Base-by-base conservation (phyloP, 106 monocot genomes). In the Apostasia ramifera region DNA sequence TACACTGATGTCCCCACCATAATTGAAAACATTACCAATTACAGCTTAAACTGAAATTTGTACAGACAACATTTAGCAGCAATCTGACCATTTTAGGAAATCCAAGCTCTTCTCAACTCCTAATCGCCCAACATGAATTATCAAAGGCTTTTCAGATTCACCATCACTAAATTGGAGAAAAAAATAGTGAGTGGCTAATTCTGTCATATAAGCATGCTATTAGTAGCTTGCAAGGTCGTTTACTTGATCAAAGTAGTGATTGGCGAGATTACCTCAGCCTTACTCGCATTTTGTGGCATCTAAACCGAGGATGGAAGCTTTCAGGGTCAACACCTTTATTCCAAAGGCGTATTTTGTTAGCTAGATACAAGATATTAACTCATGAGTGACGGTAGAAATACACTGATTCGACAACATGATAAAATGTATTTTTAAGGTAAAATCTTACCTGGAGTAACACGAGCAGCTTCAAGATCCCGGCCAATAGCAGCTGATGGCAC, bases 61-160 rank as follows among this genome's bases (percentile, higher is more conserved):
- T 46, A 13, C 2, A 3, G 43, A 8, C 10, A 1, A 56, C 13
- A 9, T 1, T 26, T 26, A 26, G 26, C 47, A 9, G 48, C 47
- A 43, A 83, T 51, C 63, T 76, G 7, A 87, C 94, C 62, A 77
- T 75, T 90, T 92, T 14, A 98, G 93, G 58, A 98, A 98, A 83
- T 90, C 97, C 70, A 92, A 82, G 59, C 84, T 97, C 79, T 97
- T 97, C 72, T 97, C 95, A 51, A 82, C 89, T 43, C 95, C 97
- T 55, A 98, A 75, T 64, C 92, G 86, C 53, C 97, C 97, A 69
- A 98, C 97, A 85, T 98, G 97, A 72, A 98, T 85, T 71, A 98
- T 69, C 63, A 98, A 73, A 43, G 92, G 90, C 63, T 83, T 98
- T 66, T 93, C 97, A 48, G 92, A 89, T 82, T 98, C 92, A 42